Evolutionary conservation across 1,284 basidiomycete species (phyloP), one percentile per base, ranked within the genome.

Genomic region (Paramarasmius palmivorus): DNA sequence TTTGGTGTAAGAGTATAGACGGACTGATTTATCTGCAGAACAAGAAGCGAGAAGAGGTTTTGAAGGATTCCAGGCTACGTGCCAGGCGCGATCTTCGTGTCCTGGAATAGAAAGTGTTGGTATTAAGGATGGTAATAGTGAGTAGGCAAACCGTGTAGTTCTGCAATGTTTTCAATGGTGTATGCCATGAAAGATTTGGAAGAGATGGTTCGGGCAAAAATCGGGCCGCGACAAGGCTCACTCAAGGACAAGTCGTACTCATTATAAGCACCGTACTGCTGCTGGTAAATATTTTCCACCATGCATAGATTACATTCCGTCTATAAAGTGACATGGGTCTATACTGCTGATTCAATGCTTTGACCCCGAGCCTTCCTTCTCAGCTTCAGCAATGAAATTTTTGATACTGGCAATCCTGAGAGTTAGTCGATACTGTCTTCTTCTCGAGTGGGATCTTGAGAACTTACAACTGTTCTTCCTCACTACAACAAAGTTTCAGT

Each of bases 11-110:
- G 77, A 76, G 68, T 92, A 96, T 53, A 99, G 72, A 39, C 93
- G 81, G 54, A 98, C 90, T 2, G 92, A 86, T 70, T 94, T 96
- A 73, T 99, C 96, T 7, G 92, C 87, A 2, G 95, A 98, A 68
- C 95, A 98, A 4, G 94, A 93, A 0, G 96, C 95, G 14, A 99
- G 76, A 14, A 96, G 68, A 0, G 91, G 83, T 57, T 88, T 83
- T 5, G 78, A 73, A 0, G 95, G 93, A 67, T 98, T 98, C 93
- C 95, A 99, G 6, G 93, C 86, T 26, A 94, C 76, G 56, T 86
- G 77, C 96, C 96, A 99, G 17, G 86, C 91, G 45, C 91, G 82
- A 59, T 95, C 93, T 45, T 87, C 79, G 71, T 98, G 95, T 0
- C 92, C 92, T 82, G 63, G 19, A 50, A 26, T 40, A 20, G 32